These are phyloP conservation scores for Adansonia digitata DNA, from an alignment of 345 rosid genomes.

Conservation along the genomic window DNA sequence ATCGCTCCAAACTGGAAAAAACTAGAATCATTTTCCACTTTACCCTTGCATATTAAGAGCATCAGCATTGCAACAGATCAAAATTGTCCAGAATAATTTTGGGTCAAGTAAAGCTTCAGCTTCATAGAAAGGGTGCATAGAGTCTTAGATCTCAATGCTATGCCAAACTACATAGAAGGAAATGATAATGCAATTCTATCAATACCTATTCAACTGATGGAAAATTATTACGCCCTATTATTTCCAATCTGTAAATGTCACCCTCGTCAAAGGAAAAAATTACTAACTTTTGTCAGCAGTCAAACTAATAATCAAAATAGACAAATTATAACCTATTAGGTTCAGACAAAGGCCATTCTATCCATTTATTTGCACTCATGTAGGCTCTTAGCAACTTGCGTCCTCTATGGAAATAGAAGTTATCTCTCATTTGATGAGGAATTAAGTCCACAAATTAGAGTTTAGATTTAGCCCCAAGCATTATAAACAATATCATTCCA, in stretches of 20 bases:
- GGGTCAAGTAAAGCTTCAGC: neutral
- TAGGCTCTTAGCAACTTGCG: neutral
- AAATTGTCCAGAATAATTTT: neutral
- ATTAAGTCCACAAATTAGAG: neutral
- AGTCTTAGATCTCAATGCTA: neutral
- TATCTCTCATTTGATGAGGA: neutral
- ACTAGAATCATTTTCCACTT: neutral
- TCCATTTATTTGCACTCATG: neutral
- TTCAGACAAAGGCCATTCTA: neutral
- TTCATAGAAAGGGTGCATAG: neutral
- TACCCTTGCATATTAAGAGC: neutral
- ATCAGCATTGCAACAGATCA: neutral
- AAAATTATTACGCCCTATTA: too few relatives aligned
- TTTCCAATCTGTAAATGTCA: neutral
- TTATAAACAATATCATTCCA: neutral
- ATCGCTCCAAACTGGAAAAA: neutral
- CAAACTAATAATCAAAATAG: neutral
- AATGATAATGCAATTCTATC: neutral
- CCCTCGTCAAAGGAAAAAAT: neutral
- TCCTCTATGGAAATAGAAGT: neutral
- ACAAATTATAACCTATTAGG: neutral
- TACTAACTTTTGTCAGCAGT: neutral
- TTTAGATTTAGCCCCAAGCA: neutral
- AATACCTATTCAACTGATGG: neutral
- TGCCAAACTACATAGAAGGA: neutral